These are phyloP conservation scores for Avena insularis DNA, from an alignment of 176 grass and related monocot genomes.

Conservation along the genomic window DNA sequence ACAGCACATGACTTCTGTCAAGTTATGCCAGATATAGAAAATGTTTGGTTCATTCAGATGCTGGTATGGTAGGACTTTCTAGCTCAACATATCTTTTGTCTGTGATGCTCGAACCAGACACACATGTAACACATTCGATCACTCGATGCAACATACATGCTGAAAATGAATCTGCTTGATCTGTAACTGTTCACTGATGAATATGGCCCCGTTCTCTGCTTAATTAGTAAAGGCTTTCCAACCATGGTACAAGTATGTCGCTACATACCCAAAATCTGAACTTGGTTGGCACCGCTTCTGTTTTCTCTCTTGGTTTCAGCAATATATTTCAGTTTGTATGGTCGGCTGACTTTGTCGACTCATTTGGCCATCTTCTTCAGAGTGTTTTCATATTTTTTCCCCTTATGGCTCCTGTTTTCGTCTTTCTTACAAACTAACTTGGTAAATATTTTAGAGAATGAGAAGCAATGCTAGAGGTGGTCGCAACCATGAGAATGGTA, in stretches of 20 bases:
- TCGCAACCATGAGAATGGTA: neutral
- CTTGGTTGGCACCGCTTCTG: neutral
- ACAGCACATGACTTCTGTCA: too few species aligned
- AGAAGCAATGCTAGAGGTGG: neutral
- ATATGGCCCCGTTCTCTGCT: neutral
- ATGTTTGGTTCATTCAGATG: too few species aligned
- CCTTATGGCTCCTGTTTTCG: neutral
- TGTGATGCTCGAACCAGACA: too few species aligned
- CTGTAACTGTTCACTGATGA: neutral
- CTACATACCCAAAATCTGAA: neutral
- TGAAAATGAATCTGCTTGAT: neutral
- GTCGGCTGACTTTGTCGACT: neutral
- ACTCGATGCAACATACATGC: too few species aligned
- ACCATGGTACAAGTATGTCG: neutral
- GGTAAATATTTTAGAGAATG: neutral
- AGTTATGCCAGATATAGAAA: too few species aligned
- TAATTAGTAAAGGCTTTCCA: neutral
- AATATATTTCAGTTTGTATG: neutral
- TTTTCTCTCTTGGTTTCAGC: neutral
- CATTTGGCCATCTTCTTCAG: neutral
- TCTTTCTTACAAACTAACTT: too few species aligned
- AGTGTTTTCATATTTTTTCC: neutral
- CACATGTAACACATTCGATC: too few species aligned
- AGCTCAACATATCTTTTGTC: too few species aligned
- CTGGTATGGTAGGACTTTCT: too few species aligned